A percentile compares a stretch with the other conserved stretches of the same genome.
phyloP scores from a whole-genome alignment of 2,329 filamentous ascomycete genomes.

The Reticulascus tulasneorum region DNA sequence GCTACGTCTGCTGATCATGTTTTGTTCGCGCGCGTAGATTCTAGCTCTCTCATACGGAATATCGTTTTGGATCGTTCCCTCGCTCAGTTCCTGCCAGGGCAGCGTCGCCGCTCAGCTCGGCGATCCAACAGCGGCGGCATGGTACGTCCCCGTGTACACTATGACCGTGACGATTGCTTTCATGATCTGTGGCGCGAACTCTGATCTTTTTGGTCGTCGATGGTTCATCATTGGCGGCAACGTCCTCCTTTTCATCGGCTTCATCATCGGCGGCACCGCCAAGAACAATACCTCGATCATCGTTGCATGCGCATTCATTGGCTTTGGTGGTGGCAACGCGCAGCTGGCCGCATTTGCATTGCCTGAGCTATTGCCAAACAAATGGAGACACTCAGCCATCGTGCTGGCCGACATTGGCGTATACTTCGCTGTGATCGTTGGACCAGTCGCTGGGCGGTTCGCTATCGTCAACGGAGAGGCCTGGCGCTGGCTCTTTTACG shows the following conservation, averaged over 20 bases:
- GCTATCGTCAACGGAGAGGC: conserved; percentile 28
- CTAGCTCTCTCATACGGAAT: conserved; percentile 31
- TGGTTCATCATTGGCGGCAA: conserved; percentile 42
- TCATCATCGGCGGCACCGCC: conserved; percentile 33
- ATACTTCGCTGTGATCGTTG: conserved; percentile 41
- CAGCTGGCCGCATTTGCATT: conserved; percentile 42
- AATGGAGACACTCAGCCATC: conserved; percentile 41
- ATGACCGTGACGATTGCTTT: conserved; percentile 37
- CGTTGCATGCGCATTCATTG: conserved; percentile 35
- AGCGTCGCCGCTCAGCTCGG: conserved; percentile 29
- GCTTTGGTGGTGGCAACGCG: conserved; percentile 40
- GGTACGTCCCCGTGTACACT: conserved; percentile 32
- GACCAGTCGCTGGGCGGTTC: conserved; percentile 39
- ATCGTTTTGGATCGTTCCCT: conserved; percentile 34
- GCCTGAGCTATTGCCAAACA: conserved; percentile 44
- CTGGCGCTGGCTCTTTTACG: conserved; percentile 44
- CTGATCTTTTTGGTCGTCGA: conserved; percentile 42
- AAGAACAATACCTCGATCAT: conserved; percentile 34
- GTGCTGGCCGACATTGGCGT: conserved; percentile 37
- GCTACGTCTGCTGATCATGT: background rate
- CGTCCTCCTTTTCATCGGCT: conserved; percentile 31
- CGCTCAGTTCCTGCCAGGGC: conserved; percentile 23
- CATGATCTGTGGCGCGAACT: conserved; percentile 38
- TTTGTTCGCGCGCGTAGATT: too few species aligned
- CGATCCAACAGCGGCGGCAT: conserved; percentile 25